Evolutionary conservation across 768 basidiomycete genomes (phyloP).

Genomic region (Suillus americanus): DNA sequence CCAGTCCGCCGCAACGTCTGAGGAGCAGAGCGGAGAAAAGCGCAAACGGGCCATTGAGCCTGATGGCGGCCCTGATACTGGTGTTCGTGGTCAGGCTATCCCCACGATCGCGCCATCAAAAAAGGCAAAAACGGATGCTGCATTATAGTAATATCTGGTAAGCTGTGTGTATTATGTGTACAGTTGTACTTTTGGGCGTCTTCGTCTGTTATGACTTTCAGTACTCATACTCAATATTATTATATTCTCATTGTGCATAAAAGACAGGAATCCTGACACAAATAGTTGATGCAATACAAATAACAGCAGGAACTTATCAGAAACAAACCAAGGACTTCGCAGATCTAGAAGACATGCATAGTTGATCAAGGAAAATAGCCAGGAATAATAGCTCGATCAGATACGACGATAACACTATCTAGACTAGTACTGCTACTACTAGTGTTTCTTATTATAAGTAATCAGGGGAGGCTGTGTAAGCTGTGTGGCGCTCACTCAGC

Average conservation of each 20-base stretch:
- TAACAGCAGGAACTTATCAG: neutral
- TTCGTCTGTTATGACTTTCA: neutral
- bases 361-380: no score
- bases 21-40: conserved; percentile 64
- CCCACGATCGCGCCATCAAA: conserved; percentile 44
- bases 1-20: conserved; percentile 29
- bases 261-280: neutral
- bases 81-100: conserved; percentile 60
- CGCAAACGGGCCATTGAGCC: conserved; percentile 76
- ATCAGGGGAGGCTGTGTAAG: no score
- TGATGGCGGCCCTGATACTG: conserved; percentile 71
- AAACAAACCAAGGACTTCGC: neutral
- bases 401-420: no score
- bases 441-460: no score
- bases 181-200: conserved; percentile 15
- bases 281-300: neutral
- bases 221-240: neutral
- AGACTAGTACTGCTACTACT: no score
- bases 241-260: neutral
- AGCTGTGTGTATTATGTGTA: neutral
- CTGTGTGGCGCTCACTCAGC: no score
- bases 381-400: no score
- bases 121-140: conserved; percentile 42
- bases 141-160: conserved; percentile 9
- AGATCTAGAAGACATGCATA: no score